Percentiles rank a stretch among this genome's conserved stretches.
Evolutionary conservation across 2,329 filamentous ascomycete species (phyloP).

Genomic region (Neodidymelliopsis sp.): DNA sequence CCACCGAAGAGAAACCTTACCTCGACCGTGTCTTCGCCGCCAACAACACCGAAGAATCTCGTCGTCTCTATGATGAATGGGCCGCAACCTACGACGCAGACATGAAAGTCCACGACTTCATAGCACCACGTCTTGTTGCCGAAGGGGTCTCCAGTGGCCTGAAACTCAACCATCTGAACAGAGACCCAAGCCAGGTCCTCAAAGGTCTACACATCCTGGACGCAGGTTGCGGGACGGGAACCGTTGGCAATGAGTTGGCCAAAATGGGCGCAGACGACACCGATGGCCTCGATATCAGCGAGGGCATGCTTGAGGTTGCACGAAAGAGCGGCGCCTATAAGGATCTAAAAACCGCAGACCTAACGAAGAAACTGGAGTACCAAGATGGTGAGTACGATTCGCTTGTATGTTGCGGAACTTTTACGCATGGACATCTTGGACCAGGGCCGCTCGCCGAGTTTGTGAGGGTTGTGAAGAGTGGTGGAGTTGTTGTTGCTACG

Average conservation of each 20-base stretch:
- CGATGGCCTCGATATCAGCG: slow-evolving; percentile 62
- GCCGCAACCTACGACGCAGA: slow-evolving; percentile 55
- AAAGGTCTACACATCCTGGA: slow-evolving; percentile 55
- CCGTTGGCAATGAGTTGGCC: slow-evolving; percentile 59
- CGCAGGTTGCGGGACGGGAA: slow-evolving; percentile 64
- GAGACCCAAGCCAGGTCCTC: slow-evolving; percentile 13
- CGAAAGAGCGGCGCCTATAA: slow-evolving; percentile 58
- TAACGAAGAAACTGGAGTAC: slow-evolving; percentile 54
- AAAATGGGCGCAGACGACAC: slow-evolving; percentile 55
- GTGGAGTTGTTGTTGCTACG: slow-evolving; percentile 60
- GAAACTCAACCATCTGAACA: slow-evolving; percentile 24
- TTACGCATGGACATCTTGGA: slow-evolving; percentile 64
- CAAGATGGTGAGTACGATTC: slow-evolving; percentile 57
- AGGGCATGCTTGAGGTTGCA: slow-evolving; percentile 63
- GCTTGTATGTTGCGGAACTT: slow-evolving; percentile 62
- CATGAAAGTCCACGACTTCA: slow-evolving; percentile 52
- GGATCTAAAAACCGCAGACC: slow-evolving; percentile 55
- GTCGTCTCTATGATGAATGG: slow-evolving; percentile 56
- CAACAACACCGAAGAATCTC: slow-evolving; percentile 47
- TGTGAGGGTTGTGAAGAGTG: slow-evolving; percentile 56
- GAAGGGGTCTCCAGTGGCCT: slow-evolving; percentile 25
- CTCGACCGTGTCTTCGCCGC: slow-evolving; percentile 51
- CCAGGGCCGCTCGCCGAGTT: slow-evolving; percentile 59
- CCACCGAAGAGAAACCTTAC: slow-evolving; percentile 12
- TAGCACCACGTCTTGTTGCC: slow-evolving; percentile 51